Evolutionary conservation across 2,329 filamentous ascomycete genomes (phyloP).

Genomic region (Aspergillus aculeatinus): DNA sequence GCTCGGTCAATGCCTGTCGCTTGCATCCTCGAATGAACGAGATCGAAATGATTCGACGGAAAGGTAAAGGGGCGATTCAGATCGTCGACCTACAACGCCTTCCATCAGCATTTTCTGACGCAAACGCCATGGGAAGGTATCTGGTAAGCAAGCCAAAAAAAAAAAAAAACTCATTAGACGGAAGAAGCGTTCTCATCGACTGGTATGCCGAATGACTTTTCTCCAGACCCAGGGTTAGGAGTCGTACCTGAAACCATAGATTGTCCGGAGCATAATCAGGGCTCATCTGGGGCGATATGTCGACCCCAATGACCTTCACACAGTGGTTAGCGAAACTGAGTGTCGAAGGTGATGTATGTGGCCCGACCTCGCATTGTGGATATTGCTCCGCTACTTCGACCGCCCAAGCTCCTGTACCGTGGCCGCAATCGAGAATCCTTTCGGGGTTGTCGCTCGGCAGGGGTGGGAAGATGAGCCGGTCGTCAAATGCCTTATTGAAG

Average conservation of each 20-base stretch:
- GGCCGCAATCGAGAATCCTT: slow-evolving; percentile 70
- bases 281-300: slow-evolving; percentile 69
- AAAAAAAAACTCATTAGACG: too few species aligned
- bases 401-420: slow-evolving; percentile 70
- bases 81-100: slow-evolving; percentile 59
- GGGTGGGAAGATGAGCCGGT: slow-evolving; percentile 68
- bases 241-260: slow-evolving; percentile 62
- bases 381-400: slow-evolving; percentile 64
- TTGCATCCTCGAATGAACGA: slow-evolving; percentile 71
- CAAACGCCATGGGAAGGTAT: not conserved
- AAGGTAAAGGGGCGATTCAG: slow-evolving; percentile 70
- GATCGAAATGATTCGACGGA: slow-evolving; percentile 69
- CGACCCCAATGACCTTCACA: slow-evolving; percentile 65
- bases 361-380: slow-evolving; percentile 62
- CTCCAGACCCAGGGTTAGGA: not conserved
- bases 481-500: slow-evolving; percentile 64
- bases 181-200: not conserved
- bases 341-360: slow-evolving; percentile 4
- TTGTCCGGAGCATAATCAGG: slow-evolving; percentile 65
- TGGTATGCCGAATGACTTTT: not conserved
- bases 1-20: slow-evolving; percentile 64
- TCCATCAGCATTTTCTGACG: not conserved
- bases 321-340: slow-evolving; percentile 18
- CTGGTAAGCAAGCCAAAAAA: not conserved
- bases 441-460: slow-evolving; percentile 49